Base-by-base conservation (phyloP, 1,284 basidiomycete genomes). In the Fistulinella cinereoalba region DNA sequence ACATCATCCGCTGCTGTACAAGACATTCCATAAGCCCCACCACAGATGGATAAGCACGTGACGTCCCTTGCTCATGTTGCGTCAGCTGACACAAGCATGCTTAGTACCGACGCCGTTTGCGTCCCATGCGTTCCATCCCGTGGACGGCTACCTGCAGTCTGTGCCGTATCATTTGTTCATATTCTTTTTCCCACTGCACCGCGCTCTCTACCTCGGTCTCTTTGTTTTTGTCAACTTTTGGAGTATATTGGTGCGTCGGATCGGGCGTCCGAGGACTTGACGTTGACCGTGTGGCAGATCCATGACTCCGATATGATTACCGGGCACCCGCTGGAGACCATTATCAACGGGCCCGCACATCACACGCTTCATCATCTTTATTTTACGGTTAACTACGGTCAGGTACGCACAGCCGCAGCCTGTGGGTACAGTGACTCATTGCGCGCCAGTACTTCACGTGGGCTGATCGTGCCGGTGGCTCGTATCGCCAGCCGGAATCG, bases 301-400 rank as follows among this genome's bases (percentile, higher is more conserved):
- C 96, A 99, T 68, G 96, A 99, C 69, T 95, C 92, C n/a, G 97
- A 99, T 73, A 98, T 99, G 94, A 85, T 98, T 65, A 91, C 90
- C 38, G 94, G 89, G n/a, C 88, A 92, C 64, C 75, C 85, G 7
- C 76, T 97, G 2, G 96, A 98, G 69, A 84, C 78, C 61, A 70
- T 93, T 66, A 96, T 99, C 73, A 99, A 99, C 70, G 93, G 94
- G 12, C 97, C 96, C 3, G 92, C 96, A 4, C 96, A 99, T 63
- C 96, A 99, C 69, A 98, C 95, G 0, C 75, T 98, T 37, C 95
- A 98, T 66, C 96, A 97, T 64, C 70, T 97, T 31, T 94, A 95
- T 73, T 97, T 97, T 70, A 97, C 89, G 22, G 89, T 91, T 62
- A 97, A 97, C 76, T 97, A 96, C 67, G 95, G 94, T 16, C 66